These are phyloP conservation scores for Myrica gale DNA, from an alignment of 306 rosid genomes.

Conservation along the genomic window DNA sequence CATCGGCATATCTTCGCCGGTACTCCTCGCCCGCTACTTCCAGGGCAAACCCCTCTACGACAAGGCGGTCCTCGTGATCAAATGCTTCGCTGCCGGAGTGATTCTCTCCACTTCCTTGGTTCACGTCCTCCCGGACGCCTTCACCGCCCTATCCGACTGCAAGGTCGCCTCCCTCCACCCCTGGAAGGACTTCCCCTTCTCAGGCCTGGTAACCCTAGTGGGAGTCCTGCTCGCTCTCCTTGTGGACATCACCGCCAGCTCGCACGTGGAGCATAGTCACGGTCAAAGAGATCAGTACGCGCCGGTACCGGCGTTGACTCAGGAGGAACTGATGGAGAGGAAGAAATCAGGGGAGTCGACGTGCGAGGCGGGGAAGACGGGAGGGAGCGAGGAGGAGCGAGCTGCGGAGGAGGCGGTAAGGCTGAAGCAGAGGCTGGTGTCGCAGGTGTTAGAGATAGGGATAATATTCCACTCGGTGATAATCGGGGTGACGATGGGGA, in stretches of 20 bases:
- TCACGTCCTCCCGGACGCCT: conserved; percentile 97
- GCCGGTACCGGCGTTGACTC: conserved; percentile 46
- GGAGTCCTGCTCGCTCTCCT: conserved; percentile 64
- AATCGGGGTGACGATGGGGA: conserved; percentile 88
- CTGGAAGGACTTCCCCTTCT: conserved; percentile 86
- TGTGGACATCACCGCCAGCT: conserved; percentile 74
- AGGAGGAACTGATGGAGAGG: conserved; percentile 27
- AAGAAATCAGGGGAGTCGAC: conserved; percentile 25
- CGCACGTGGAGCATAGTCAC: conserved; percentile 58
- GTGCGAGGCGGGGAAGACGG: conserved; percentile 20
- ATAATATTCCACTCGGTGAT: conserved; percentile 90
- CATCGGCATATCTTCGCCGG: conserved; percentile 70
- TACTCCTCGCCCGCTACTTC: conserved; percentile 67
- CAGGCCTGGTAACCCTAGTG: conserved; percentile 70
- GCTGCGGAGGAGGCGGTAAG: conserved; percentile 41
- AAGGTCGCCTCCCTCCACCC: conserved; percentile 74
- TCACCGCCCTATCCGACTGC: conserved; percentile 80
- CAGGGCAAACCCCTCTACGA: conserved; percentile 82
- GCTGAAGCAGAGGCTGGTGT: conserved; percentile 77
- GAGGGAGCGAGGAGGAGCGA: conserved; percentile 11
- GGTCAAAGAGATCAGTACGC: not conserved
- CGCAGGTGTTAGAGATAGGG: conserved; percentile 87
- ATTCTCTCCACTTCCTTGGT: conserved; percentile 92
- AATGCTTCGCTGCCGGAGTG: conserved; percentile 96
- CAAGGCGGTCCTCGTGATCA: conserved; percentile 54